phyloP scores from a whole-genome alignment of 371 early-diverging fungal species.

The Lichtheimia ramosa region DNA sequence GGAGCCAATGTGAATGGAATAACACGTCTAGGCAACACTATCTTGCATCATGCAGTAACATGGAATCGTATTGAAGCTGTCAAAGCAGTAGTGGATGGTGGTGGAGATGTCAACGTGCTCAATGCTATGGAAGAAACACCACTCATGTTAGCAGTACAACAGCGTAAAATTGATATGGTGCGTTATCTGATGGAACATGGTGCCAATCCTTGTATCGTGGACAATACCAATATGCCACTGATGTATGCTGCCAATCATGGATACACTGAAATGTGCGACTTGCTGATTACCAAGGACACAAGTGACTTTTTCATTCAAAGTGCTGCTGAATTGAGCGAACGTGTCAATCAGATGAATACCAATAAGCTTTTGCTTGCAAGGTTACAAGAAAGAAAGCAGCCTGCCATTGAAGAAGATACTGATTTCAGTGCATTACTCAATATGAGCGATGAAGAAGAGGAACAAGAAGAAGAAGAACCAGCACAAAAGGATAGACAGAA shows the following conservation, averaged over 20 bases:
- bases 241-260: conserved; percentile 55
- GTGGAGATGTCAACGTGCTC: conserved; percentile 33
- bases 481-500: too few relatives aligned
- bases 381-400: conserved; percentile 5
- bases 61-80: conserved; percentile 49
- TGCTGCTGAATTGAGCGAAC: conserved; percentile 31
- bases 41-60: conserved; percentile 45
- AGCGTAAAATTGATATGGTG: conserved; percentile 49
- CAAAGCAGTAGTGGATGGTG: conserved; percentile 26
- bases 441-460: conserved; percentile 41
- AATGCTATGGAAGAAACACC: conserved; percentile 48
- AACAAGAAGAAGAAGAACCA: neutral
- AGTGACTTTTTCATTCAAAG: conserved; percentile 27
- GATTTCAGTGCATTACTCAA: conserved; percentile 32
- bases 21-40: conserved; percentile 26
- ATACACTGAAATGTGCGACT: conserved; percentile 41
- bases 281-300: conserved; percentile 35
- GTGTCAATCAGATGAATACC: conserved; percentile 20
- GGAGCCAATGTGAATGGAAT: conserved; percentile 40
- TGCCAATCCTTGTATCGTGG: conserved; percentile 32
- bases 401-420: neutral
- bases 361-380: conserved; percentile 17
- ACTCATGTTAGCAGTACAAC: conserved; percentile 46
- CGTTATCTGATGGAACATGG: conserved; percentile 33
- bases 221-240: conserved; percentile 30